These are phyloP conservation scores for Lepidium didymum DNA, from an alignment of 345 rosid species.

Conservation along the genomic window DNA sequence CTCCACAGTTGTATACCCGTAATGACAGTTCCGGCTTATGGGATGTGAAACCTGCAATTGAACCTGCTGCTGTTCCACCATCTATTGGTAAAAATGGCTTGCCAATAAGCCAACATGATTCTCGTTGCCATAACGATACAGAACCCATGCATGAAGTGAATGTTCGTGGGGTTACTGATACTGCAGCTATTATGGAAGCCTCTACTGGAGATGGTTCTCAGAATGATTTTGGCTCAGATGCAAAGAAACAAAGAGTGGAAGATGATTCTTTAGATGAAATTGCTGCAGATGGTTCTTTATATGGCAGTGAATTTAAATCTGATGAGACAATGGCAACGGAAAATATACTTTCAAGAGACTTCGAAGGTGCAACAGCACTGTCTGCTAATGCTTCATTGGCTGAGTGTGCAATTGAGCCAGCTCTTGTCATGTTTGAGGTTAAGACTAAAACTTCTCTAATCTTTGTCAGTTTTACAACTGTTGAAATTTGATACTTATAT, in stretches of 20 bases:
- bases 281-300: constrained; percentile 35
- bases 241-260: constrained; percentile 55
- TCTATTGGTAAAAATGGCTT: constrained; percentile 30
- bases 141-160: constrained; percentile 44
- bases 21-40: constrained; percentile 86
- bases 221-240: constrained; percentile 48
- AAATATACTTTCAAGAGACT: constrained; percentile 37
- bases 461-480: neutral
- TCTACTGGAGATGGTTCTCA: constrained; percentile 43
- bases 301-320: constrained; percentile 43
- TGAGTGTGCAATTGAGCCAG: constrained; percentile 80
- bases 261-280: constrained; percentile 45
- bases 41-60: constrained; percentile 62
- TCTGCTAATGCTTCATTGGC: constrained; percentile 68
- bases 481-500: neutral
- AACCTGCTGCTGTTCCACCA: constrained; percentile 31
- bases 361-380: constrained; percentile 39
- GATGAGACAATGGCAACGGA: constrained; percentile 40
- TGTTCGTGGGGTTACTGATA: constrained; percentile 44
- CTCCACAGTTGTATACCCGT: constrained; percentile 85
- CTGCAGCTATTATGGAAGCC: constrained; percentile 46
- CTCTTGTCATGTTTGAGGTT: constrained; percentile 98
- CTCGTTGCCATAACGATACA: constrained; percentile 34
- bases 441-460: neutral
- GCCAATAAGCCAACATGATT: constrained; percentile 18